Evolutionary conservation across 2,329 filamentous ascomycete genomes (phyloP).

Genomic region (Plectosphaerella cucumerina): DNA sequence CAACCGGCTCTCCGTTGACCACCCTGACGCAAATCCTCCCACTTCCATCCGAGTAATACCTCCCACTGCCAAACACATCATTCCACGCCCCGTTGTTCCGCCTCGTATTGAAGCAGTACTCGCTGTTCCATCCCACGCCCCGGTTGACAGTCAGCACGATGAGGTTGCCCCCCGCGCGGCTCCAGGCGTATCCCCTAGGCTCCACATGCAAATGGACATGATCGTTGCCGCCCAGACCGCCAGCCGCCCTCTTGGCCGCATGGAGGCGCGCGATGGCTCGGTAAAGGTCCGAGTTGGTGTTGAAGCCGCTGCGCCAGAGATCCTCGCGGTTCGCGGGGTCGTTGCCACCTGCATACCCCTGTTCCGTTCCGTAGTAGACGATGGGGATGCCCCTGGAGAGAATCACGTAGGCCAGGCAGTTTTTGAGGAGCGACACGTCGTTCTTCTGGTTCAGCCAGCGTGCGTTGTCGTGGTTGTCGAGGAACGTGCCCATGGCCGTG

Average conservation of each 20-base stretch:
- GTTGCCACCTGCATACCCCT: conserved; percentile 46
- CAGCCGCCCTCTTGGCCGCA: conserved; percentile 37
- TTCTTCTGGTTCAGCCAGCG: conserved; percentile 48
- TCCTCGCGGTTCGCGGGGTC: conserved; percentile 54
- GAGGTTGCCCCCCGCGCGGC: conserved; percentile 36
- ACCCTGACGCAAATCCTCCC: conserved; percentile 36
- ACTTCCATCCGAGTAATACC: conserved; percentile 30
- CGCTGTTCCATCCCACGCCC: conserved; percentile 29
- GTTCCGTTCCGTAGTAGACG: conserved; percentile 63
- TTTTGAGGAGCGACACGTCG: conserved; percentile 54
- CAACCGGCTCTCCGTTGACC: conserved; percentile 36
- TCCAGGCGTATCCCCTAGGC: conserved; percentile 39
- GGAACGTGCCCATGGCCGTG: conserved; percentile 42
- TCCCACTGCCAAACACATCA: conserved; percentile 28
- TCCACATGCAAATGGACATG: conserved; percentile 38
- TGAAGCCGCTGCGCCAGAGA: conserved; percentile 50
- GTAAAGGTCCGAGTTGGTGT: conserved; percentile 43
- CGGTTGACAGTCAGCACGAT: conserved; percentile 41
- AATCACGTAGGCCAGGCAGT: conserved; percentile 58
- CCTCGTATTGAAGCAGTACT: conserved; percentile 37
- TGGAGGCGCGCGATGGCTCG: conserved; percentile 40
- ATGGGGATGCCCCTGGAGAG: conserved; percentile 59
- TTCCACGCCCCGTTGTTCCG: conserved; percentile 32
- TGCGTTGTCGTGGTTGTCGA: conserved; percentile 56
- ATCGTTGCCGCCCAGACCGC: conserved; percentile 38